phyloP scores from a whole-genome alignment of 371 early-diverging fungal species.

The Mortierella sp. region DNA sequence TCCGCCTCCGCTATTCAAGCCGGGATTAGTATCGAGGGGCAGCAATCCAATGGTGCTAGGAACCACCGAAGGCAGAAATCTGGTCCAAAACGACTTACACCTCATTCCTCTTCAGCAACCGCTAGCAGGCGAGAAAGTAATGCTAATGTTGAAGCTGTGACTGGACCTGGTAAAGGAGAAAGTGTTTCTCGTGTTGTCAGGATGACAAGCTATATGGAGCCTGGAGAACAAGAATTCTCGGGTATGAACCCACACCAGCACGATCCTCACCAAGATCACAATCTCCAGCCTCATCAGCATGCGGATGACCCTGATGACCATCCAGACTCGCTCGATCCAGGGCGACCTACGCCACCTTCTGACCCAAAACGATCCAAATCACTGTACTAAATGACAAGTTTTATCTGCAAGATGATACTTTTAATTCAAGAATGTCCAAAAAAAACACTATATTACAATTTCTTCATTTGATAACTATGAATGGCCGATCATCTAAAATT shows the following conservation, averaged over 20 bases:
- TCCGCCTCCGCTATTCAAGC: constrained; percentile 42
- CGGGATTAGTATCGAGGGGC: constrained; percentile 34
- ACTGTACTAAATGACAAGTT: constrained; percentile 16
- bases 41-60: not conserved
- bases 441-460: not conserved
- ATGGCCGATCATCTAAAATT: not conserved
- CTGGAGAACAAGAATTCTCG: constrained; percentile 23
- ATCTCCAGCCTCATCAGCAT: constrained; percentile 10
- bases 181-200: not conserved
- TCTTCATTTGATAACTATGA: not conserved
- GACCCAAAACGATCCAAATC: constrained; percentile 52
- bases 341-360: constrained; percentile 18
- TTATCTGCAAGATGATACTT: not conserved
- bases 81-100: constrained; percentile 33
- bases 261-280: constrained; percentile 1
- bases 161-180: not conserved
- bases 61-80: constrained; percentile 51
- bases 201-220: constrained; percentile 36
- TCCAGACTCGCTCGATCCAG: constrained; percentile 12
- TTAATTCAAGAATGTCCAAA: not conserved
- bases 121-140: constrained; percentile 35
- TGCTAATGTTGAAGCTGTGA: constrained; percentile 15
- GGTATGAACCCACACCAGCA: constrained; percentile 6
- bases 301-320: constrained; percentile 11
- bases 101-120: constrained; percentile 13